A percentile compares a stretch with the other conserved stretches of the same genome.
These are phyloP conservation scores for Picea engelmannii DNA, from an alignment of 83 land plant species.

Conservation along the genomic window DNA sequence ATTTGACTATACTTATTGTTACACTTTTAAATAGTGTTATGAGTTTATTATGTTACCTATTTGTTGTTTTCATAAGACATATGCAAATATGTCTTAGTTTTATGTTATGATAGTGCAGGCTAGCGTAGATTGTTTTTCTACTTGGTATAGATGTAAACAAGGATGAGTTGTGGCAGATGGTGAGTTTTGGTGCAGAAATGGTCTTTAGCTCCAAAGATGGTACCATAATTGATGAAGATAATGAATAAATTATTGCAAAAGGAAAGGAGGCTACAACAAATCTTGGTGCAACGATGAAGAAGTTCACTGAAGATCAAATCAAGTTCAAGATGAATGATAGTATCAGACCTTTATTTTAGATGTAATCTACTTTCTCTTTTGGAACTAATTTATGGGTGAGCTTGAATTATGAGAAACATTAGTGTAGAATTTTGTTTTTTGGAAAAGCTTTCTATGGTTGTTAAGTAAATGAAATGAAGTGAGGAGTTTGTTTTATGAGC, in stretches of 20 bases:
- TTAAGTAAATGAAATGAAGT: background rate
- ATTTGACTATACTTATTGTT: too few species aligned
- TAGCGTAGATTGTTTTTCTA: background rate
- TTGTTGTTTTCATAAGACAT: too few species aligned
- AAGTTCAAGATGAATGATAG: conserved; percentile 99
- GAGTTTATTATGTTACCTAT: too few species aligned
- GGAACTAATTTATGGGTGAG: background rate
- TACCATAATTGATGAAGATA: conserved; percentile 99
- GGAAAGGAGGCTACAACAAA: conserved; percentile 99
- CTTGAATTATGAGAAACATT: background rate
- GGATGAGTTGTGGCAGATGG: conserved; percentile 99
- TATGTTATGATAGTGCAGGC: background rate
- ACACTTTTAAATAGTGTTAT: too few species aligned
- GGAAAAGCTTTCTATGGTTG: background rate
- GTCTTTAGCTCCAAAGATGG: conserved; percentile 99
- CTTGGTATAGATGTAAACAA: conserved; percentile 88
- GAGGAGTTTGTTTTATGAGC: background rate
- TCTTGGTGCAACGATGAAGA: conserved; percentile 99
- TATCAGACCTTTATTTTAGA: conserved; percentile 28
- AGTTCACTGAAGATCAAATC: conserved; percentile 98
- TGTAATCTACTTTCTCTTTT: background rate
- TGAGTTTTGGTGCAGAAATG: conserved; percentile 99
- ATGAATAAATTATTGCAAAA: conserved; percentile 96
- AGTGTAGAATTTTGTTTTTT: background rate
- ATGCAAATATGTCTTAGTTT: background rate